Evolutionary conservation across 1,139 yeast species (phyloP).

Genomic region (Taphrina deformans): DNA sequence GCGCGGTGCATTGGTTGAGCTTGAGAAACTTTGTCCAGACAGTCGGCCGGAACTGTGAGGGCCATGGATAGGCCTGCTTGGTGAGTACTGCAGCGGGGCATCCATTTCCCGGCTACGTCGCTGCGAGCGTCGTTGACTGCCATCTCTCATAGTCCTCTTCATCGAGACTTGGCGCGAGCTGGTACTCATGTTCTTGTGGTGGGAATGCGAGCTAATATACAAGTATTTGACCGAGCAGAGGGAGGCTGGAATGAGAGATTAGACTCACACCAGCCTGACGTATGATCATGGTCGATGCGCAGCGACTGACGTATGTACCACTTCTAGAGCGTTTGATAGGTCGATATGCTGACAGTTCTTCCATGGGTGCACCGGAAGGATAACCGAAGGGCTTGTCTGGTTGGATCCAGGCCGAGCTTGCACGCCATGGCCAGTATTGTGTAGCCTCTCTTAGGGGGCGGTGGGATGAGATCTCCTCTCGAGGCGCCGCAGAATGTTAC

Average conservation of each 20-base stretch:
- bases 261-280: conserved; percentile 10
- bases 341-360: not conserved
- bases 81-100: conserved; percentile 20
- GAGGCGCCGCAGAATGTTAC: too few relatives aligned
- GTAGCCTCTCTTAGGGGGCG: not conserved
- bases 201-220: not conserved
- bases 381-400: not conserved
- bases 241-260: not conserved
- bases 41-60: conserved; percentile 4
- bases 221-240: not conserved
- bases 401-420: not conserved
- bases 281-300: not conserved
- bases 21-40: conserved; percentile 16
- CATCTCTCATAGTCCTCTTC: conserved; percentile 13
- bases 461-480: too few relatives aligned
- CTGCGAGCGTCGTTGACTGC: not conserved
- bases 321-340: not conserved
- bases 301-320: not conserved
- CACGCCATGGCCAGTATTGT: not conserved
- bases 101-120: conserved; percentile 7
- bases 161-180: conserved; percentile 9
- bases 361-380: not conserved
- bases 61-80: conserved; percentile 7
- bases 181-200: not conserved
- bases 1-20: not conserved